A percentile compares a stretch with the other conserved stretches of the same genome.
Conservation (phyloP, 805 yeast genomes). For the Saccharomycopsis javanensis region DNA sequence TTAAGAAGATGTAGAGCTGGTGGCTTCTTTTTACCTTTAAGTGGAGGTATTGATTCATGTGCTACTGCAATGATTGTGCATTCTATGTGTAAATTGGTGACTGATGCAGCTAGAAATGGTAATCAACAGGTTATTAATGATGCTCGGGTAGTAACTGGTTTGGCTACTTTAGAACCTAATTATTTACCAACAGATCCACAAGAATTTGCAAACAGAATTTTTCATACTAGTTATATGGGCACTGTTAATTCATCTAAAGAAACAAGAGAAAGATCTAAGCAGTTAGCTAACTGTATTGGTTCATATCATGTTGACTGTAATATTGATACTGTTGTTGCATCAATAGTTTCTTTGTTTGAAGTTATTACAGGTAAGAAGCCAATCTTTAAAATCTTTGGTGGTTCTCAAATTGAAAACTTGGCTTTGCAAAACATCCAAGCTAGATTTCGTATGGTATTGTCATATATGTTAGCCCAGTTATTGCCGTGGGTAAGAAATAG, state of each 20-base stretch:
- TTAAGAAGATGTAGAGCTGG: conserved; percentile 82
- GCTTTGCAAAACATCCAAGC: conserved; percentile 98
- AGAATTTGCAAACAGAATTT: conserved; percentile 65
- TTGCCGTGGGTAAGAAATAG: conserved; percentile 88
- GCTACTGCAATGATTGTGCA: conserved; percentile 93
- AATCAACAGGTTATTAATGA: conserved; percentile 70
- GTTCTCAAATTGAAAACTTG: conserved; percentile 80
- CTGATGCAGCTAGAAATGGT: conserved; percentile 55
- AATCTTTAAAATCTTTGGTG: conserved; percentile 86
- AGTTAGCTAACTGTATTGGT: conserved; percentile 66
- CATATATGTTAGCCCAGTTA: conserved; percentile 87
- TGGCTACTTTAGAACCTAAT: conserved; percentile 29
- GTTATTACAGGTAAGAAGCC: conserved; percentile 88
- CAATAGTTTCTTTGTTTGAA: conserved; percentile 70
- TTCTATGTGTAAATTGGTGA: conserved; percentile 87
- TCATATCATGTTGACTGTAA: conserved; percentile 86
- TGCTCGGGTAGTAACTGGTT: conserved; percentile 56
- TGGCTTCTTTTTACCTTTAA: conserved; percentile 86
- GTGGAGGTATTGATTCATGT: conserved; percentile 98
- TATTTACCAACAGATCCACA: conserved; percentile 69
- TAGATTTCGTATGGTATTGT: conserved; percentile 85
- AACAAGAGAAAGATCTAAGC: conserved; percentile 74
- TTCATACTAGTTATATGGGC: conserved; percentile 94
- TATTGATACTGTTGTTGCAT: conserved; percentile 74
- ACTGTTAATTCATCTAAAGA: conserved; percentile 85